Evolutionary conservation across 345 rosid genomes (phyloP).

Genomic region (Physaria fendleri): DNA sequence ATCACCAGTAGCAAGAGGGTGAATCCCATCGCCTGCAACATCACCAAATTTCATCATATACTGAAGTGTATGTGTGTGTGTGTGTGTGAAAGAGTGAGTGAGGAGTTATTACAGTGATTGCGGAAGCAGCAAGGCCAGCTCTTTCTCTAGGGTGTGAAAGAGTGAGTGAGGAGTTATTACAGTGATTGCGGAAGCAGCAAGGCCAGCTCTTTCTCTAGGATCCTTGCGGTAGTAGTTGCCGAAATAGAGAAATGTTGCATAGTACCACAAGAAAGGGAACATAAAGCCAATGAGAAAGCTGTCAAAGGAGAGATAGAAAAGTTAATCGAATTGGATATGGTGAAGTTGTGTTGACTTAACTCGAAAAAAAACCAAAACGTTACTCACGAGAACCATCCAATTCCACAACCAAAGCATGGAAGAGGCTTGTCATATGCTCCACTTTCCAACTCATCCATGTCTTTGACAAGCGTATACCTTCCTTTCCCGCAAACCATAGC

Average conservation of each 20-base stretch:
- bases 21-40: slow-evolving; percentile 77
- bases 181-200: slow-evolving; percentile 95
- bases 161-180: slow-evolving; percentile 32
- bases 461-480: slow-evolving; percentile 70
- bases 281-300: slow-evolving; percentile 84
- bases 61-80: too few relatives aligned
- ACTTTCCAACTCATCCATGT: slow-evolving; percentile 50
- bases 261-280: slow-evolving; percentile 88
- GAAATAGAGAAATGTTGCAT: slow-evolving; percentile 78
- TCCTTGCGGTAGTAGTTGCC: slow-evolving; percentile 94
- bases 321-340: neutral
- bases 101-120: slow-evolving; percentile 57
- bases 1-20: slow-evolving; percentile 54
- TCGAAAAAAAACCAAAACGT: neutral
- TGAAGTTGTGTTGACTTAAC: neutral
- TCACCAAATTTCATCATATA: neutral
- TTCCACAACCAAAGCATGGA: slow-evolving; percentile 93
- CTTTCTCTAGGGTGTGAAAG: slow-evolving; percentile 50
- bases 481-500: slow-evolving; percentile 49
- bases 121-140: slow-evolving; percentile 98
- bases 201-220: slow-evolving; percentile 98
- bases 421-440: slow-evolving; percentile 83
- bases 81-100: neutral
- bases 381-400: slow-evolving; percentile 98
- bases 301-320: neutral